Percentiles rank a stretch among this genome's conserved stretches.
These are phyloP conservation scores for Arthroderma uncinatum DNA, from an alignment of 2,329 filamentous ascomycete genomes.

Conservation along the genomic window DNA sequence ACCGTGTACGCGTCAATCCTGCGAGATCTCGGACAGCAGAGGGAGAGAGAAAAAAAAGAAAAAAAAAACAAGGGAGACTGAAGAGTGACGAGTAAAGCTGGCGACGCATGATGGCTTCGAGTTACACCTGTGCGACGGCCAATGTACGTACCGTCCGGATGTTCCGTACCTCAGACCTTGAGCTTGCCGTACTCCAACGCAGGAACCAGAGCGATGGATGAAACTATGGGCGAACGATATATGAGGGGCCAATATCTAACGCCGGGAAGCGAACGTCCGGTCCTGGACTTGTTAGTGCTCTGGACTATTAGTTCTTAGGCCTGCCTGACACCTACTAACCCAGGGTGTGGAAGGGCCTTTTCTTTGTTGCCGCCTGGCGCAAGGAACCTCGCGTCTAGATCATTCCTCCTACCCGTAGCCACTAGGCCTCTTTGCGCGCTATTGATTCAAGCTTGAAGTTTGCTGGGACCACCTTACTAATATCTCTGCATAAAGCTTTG, in stretches of 20 bases:
- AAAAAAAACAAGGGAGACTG: not conserved
- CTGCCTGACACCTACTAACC: too few relatives aligned
- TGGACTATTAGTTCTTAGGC: not conserved
- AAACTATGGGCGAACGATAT: not conserved
- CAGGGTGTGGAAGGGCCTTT: not conserved
- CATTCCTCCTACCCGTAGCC: not conserved
- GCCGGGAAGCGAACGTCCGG: not conserved
- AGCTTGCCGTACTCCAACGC: constrained; percentile 1
- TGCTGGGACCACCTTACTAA: not conserved
- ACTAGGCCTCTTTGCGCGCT: not conserved
- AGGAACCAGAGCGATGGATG: not conserved
- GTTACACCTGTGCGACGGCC: not conserved
- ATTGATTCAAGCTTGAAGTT: not conserved
- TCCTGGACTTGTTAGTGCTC: not conserved
- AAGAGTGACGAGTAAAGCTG: not conserved
- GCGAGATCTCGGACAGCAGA: not conserved
- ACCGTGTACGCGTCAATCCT: not conserved
- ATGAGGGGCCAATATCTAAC: not conserved
- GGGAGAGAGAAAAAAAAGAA: not conserved
- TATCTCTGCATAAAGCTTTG: not conserved
- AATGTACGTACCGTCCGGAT: not conserved
- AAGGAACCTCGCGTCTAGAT: not conserved
- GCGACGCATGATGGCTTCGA: not conserved
- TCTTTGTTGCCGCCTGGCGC: not conserved
- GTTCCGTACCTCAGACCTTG: not conserved